Conservation (phyloP, 352 stramenopile genomes). For the Globisporangium emineosum region DNA sequence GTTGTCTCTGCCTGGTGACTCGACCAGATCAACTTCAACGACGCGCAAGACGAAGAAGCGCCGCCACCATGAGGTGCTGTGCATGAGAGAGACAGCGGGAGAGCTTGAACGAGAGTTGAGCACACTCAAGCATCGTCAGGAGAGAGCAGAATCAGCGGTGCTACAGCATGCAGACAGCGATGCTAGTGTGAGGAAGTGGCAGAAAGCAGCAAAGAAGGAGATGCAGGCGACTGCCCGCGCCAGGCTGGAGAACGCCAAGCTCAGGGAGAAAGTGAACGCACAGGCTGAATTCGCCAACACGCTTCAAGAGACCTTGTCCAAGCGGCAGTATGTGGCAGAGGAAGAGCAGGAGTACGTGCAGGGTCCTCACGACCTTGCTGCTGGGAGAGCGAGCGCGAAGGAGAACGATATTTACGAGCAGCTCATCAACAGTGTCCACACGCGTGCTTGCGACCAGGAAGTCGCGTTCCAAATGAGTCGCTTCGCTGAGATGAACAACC, state of each 20-base stretch:
- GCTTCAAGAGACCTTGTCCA: conserved; percentile 37
- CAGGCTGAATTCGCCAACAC: conserved; percentile 35
- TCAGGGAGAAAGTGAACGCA: conserved; percentile 36
- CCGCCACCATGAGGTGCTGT: conserved; percentile 1
- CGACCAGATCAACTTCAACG: no score
- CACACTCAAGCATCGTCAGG: not conserved
- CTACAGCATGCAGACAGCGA: not conserved
- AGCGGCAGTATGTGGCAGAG: conserved; percentile 23
- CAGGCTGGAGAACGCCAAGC: conserved; percentile 44
- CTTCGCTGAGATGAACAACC: conserved; percentile 21
- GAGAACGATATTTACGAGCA: conserved; percentile 25
- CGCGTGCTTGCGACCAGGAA: conserved; percentile 19
- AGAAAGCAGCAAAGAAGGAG: conserved; percentile 37
- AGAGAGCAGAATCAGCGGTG: not conserved
- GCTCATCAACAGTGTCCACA: conserved; percentile 21
- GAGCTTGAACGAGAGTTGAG: conserved; percentile 3
- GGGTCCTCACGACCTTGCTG: not conserved
- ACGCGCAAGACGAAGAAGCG: conserved; percentile 1
- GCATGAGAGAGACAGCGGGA: not conserved
- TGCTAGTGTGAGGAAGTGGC: conserved; percentile 16
- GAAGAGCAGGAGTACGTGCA: conserved; percentile 8
- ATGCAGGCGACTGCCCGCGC: conserved; percentile 30
- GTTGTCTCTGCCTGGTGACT: not conserved
- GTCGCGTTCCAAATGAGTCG: conserved; percentile 15
- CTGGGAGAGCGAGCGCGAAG: conserved; percentile 8